Conservation (phyloP, 257 asterid genomes). For the Rauvolfia tetraphylla region DNA sequence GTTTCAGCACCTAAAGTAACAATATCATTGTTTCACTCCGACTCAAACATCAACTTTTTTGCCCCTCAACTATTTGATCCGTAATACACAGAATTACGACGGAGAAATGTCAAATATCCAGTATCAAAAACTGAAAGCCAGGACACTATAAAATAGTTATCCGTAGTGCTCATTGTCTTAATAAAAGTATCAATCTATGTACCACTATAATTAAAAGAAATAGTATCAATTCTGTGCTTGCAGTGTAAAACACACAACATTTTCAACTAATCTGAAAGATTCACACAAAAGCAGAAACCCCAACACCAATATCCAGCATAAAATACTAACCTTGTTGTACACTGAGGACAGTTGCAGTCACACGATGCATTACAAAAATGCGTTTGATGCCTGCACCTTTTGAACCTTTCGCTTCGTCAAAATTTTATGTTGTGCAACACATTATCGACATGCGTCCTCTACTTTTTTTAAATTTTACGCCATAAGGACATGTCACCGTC, state of each 20-base stretch:
- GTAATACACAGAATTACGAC: not conserved
- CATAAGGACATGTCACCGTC: too few relatives aligned
- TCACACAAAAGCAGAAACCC: not conserved
- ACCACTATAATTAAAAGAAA: not conserved
- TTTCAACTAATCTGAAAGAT: not conserved
- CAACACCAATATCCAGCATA: not conserved
- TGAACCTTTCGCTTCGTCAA: too few relatives aligned
- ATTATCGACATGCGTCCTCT: too few relatives aligned
- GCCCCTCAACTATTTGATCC: not conserved
- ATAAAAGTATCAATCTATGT: not conserved
- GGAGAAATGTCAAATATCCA: not conserved
- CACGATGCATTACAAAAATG: too few relatives aligned
- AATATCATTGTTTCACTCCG: not conserved
- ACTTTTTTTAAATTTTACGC: too few relatives aligned
- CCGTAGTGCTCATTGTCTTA: too few relatives aligned
- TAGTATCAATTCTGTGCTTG: not conserved
- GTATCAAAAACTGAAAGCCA: not conserved
- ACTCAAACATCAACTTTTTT: not conserved
- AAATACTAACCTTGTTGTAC: conserved; percentile 75
- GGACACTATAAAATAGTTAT: not conserved
- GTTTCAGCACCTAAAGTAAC: not conserved
- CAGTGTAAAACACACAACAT: not conserved
- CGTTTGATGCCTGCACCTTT: too few relatives aligned
- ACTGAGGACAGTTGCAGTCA: conserved; percentile 90
- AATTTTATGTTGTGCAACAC: too few relatives aligned